Evolutionary conservation across 352 stramenopile species (phyloP), one percentile per base, ranked within the genome.

Genomic region (Pilasporangium apinafurcum): DNA sequence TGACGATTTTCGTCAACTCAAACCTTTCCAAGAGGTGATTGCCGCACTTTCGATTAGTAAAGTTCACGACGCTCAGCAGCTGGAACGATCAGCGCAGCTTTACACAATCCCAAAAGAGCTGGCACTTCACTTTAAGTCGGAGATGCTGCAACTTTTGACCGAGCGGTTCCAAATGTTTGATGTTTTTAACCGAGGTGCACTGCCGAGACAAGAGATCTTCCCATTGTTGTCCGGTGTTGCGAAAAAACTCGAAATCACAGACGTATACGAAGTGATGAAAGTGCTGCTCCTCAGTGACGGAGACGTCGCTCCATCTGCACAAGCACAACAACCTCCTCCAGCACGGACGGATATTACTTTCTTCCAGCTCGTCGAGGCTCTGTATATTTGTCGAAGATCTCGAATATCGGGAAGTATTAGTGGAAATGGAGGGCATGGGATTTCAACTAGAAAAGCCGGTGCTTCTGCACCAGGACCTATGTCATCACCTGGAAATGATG

Each of bases 151-250:
- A 2, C 33, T 62, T 13, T 42, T 76, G 27, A 53, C 51, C 5
- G 56, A 55, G n/a, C 64, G 60, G 17, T 80, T 74, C 38, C 57
- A 36, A 6, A 56, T 58, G 21, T 80, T 80, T 34, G 64, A 74
- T 33, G 56, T 76, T 14, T 63, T 69, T 21, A 59, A 80, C 26
- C 37, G 39, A 4, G 68, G 68, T 8, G 34, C 53, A 6, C 35
- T 80, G 9, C 58, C 64, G 0, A 52, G 62, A 2, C 52, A 67
- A 21, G 68, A 80, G 28, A 8, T 76, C 21, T 75, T 72, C 26
- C 35, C 64, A 16, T 20, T 80, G 8, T 49, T 80, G 4, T 62
- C 61, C 2, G 49, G 61, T 8, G 36, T 80, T 39, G 62, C 55
- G 5, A 62, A 39, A 29, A 56, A 47, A 14, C 40, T 59, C 32